A percentile compares a stretch with the other conserved stretches of the same genome.
These are phyloP conservation scores for Phallus indusiatus DNA, from an alignment of 768 basidiomycete species.

Conservation along the genomic window DNA sequence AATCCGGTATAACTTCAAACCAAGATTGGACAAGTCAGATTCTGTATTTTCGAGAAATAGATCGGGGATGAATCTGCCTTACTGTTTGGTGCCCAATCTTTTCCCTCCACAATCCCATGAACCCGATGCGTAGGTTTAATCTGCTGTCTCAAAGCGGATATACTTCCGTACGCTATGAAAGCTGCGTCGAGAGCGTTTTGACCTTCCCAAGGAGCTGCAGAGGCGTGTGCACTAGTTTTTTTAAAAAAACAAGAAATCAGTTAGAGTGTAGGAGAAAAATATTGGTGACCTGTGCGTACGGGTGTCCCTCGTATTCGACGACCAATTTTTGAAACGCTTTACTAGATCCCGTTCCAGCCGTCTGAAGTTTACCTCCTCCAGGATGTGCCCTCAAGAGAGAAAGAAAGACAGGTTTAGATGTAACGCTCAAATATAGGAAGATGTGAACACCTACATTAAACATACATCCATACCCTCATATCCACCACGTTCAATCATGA, in stretches of 20 bases:
- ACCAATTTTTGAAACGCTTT: constrained; percentile 56
- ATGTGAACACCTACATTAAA: constrained; percentile 9
- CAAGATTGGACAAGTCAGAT: not conserved
- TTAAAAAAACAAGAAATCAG: not conserved
- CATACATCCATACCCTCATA: constrained; percentile 69
- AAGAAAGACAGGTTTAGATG: not conserved
- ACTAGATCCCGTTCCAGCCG: constrained; percentile 41
- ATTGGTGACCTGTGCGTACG: constrained; percentile 34
- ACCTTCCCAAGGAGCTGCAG: constrained; percentile 80
- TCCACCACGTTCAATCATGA: constrained; percentile 62
- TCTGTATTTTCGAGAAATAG: not conserved
- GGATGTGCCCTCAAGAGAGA: constrained; percentile 61
- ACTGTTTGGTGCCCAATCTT: constrained; percentile 65
- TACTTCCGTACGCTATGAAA: constrained; percentile 68
- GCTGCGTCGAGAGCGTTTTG: constrained; percentile 84
- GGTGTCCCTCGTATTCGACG: constrained; percentile 66
- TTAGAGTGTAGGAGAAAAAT: constrained; percentile 15
- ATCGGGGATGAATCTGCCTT: constrained; percentile 11
- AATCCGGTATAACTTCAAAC: constrained; percentile 78
- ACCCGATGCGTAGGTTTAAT: constrained; percentile 73
- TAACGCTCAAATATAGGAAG: not conserved
- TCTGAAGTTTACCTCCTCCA: constrained; percentile 40
- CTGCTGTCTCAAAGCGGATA: constrained; percentile 80
- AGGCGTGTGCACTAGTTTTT: constrained; percentile 65
- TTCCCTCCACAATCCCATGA: constrained; percentile 67